Evolutionary conservation across 768 basidiomycete genomes (phyloP), one percentile per base, ranked within the genome.

Genomic region (Sarcodon aspratus): DNA sequence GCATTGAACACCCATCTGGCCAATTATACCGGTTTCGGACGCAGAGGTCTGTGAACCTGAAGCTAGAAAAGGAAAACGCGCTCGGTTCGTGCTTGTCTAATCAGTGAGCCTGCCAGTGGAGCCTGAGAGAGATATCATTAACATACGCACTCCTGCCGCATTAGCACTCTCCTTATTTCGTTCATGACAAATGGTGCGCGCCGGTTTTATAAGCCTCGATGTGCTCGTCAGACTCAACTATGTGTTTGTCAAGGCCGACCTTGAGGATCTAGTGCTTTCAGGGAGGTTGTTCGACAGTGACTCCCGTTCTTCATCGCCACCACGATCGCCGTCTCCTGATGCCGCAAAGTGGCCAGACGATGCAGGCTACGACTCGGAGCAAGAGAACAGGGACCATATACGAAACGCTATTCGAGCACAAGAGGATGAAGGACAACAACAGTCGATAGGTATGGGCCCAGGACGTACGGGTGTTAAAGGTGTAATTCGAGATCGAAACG

Each of bases 381-480:
- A 35, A 43, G 21, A 38, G 3, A n/a, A 15, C 17, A 15, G 17
- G 21, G 13, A 36, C n/a, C 21, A 43, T 12, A 18, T 21, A 36
- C 18, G 42, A 8, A 43, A 31, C 7, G 43, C 15, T 7, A 13
- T 13, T 3, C 42, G 46, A 15, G 69, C 72, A 50, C 72, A 71
- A 35, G 70, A 76, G 54, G 50, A 67, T 57, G 71, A 47, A 62
- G 67, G 56, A 50, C 63, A 66, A 51, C 59, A 68, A 44, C 78
- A 82, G 48, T 80, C 81, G 10, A 87, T 90, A 45, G 86, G 89
- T 8, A 85, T 90, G 83, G 85, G 82, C 3, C 85, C 85, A 9
- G 88, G 88, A 4, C 72, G 89, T 27, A 92, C 89, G 6, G 89
- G 89, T 17, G 89, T 91, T 44, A 92, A 92, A 55, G 88, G 89